These are phyloP conservation scores for Camellia oleifera DNA, from an alignment of 179 eudicot species.

Conservation along the genomic window DNA sequence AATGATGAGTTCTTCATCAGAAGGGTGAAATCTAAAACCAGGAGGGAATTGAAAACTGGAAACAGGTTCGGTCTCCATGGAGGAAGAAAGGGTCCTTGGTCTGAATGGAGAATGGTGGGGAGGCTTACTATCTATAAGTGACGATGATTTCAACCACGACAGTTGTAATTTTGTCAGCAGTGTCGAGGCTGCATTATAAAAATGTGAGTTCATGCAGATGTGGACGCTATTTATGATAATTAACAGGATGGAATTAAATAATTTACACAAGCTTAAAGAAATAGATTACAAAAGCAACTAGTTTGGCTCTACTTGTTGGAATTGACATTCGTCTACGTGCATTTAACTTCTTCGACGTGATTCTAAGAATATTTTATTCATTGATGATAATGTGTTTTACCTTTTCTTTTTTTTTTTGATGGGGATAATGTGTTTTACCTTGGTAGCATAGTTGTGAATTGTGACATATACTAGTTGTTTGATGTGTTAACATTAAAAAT, in stretches of 20 bases:
- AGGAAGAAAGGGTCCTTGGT: background rate
- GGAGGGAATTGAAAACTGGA: slow-evolving; percentile 14
- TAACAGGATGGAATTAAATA: background rate
- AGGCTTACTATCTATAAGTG: background rate
- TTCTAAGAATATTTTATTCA: background rate
- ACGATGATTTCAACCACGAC: slow-evolving; percentile 1
- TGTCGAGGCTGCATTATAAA: slow-evolving; percentile 3
- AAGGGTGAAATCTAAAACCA: slow-evolving; percentile 18
- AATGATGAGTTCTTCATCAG: slow-evolving; percentile 17
- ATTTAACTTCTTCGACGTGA: background rate
- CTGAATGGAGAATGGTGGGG: background rate
- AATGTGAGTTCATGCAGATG: background rate
- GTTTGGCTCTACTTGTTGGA: slow-evolving; percentile 13
- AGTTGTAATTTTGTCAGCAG: slow-evolving; percentile 10
- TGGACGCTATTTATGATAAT: slow-evolving; percentile 4
- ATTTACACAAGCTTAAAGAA: slow-evolving; percentile 1
- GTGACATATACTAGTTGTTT: slow-evolving; percentile 4
- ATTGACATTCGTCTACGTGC: slow-evolving; percentile 16
- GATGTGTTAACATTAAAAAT: background rate
- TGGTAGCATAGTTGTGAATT: background rate
- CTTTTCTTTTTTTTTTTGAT: no score
- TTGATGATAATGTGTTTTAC: slow-evolving; percentile 2
- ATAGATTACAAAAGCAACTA: background rate
- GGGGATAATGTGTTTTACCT: no score
- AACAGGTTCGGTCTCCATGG: slow-evolving; percentile 2